Evolutionary conservation across 306 rosid species (phyloP).

Genomic region (Cucurbita maxima): DNA sequence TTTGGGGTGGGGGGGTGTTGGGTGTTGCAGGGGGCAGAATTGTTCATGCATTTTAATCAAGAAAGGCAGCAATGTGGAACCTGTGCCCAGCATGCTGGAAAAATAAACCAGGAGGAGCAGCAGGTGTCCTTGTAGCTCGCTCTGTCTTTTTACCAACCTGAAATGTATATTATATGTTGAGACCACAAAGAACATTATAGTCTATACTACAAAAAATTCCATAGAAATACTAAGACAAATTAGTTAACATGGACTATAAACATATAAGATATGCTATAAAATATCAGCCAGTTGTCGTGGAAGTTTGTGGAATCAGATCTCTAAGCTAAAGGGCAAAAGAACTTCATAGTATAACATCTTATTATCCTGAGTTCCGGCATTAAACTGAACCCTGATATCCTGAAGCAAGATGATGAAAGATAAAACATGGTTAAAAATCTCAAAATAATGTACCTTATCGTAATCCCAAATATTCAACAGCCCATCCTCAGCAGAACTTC

Average conservation of each 20-base stretch:
- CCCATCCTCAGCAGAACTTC: constrained; percentile 99
- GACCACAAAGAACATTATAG: background rate
- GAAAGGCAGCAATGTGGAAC: constrained; percentile 18
- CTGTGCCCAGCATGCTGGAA: constrained; percentile 99
- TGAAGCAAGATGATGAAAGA: background rate
- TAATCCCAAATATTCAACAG: constrained; percentile 89
- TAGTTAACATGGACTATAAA: no score
- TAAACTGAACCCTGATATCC: background rate
- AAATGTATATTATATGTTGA: background rate
- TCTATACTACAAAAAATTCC: background rate
- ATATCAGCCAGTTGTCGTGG: background rate
- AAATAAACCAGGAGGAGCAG: constrained; percentile 71
- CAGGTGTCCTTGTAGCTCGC: constrained; percentile 45
- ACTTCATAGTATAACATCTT: background rate
- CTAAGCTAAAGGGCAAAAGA: background rate
- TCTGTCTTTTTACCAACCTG: constrained; percentile 73
- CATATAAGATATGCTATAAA: no score
- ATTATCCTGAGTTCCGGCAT: background rate
- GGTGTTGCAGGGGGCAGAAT: no score
- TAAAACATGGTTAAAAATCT: background rate
- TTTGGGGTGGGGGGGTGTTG: no score
- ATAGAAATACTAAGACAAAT: background rate
- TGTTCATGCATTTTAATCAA: background rate
- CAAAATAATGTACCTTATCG: constrained; percentile 46
- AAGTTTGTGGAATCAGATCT: background rate